phyloP scores from a whole-genome alignment of 805 yeast genomes.

The Starmerella cellae region DNA sequence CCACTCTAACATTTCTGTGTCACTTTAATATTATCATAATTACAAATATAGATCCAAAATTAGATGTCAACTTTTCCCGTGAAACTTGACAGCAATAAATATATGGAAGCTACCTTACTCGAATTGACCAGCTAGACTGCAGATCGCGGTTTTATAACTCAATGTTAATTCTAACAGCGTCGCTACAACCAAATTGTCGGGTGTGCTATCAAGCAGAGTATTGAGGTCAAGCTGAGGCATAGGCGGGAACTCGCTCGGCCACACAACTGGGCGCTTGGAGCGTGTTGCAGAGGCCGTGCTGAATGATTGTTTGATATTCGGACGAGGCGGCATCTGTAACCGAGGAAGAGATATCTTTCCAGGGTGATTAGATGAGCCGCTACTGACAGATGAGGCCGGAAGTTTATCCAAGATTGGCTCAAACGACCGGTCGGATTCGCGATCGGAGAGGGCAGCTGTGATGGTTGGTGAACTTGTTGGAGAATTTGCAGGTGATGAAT shows the following conservation, averaged over 20 bases:
- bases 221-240: constrained; percentile 28
- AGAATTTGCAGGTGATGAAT: no score
- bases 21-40: no score
- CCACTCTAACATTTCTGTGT: no score
- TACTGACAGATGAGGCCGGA: not conserved
- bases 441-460: constrained; percentile 4
- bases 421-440: constrained; percentile 17
- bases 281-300: not conserved
- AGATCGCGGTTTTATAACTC: constrained; percentile 22
- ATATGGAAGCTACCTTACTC: not conserved
- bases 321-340: constrained; percentile 15
- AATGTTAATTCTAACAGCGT: constrained; percentile 27
- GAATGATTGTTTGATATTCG: not conserved
- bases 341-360: constrained; percentile 8
- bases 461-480: no score
- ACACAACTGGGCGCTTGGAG: not conserved
- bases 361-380: not conserved
- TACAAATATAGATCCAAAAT: no score
- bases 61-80: no score
- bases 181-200: constrained; percentile 24
- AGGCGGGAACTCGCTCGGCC: constrained; percentile 21
- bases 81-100: no score
- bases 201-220: constrained; percentile 30
- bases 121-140: constrained; percentile 12
- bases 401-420: not conserved